phyloP scores from a whole-genome alignment of 2,329 filamentous ascomycete species.

The Calonectria ilicicola region DNA sequence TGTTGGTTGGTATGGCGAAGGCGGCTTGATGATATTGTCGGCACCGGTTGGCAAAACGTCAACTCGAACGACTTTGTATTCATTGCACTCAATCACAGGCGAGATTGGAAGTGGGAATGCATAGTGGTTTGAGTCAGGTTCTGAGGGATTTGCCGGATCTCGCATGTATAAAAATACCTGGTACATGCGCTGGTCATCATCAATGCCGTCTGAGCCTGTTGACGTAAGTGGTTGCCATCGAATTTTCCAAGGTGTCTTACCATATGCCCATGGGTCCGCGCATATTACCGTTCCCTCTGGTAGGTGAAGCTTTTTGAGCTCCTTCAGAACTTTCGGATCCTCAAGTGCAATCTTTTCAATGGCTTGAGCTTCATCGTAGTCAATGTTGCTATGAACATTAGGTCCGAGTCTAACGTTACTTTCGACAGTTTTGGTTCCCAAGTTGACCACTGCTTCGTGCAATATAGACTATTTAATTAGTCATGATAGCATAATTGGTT shows the following conservation, averaged over 20 bases:
- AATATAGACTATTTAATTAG: constrained; percentile 25
- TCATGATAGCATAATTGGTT: background rate
- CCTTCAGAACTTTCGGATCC: constrained; percentile 28
- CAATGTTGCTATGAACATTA: constrained; percentile 28
- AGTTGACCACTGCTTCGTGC: constrained; percentile 33
- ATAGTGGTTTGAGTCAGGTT: constrained; percentile 71
- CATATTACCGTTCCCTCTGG: constrained; percentile 33
- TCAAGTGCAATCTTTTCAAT: constrained; percentile 32
- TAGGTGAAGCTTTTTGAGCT: constrained; percentile 29
- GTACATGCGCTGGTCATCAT: constrained; percentile 34
- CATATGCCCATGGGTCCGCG: constrained; percentile 36
- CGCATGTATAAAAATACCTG: constrained; percentile 56
- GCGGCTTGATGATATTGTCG: constrained; percentile 56
- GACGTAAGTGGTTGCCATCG: background rate
- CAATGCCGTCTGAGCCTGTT: constrained; percentile 31
- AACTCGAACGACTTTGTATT: constrained; percentile 66
- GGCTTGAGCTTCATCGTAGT: constrained; percentile 32
- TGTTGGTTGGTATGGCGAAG: constrained; percentile 13
- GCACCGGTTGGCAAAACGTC: constrained; percentile 66
- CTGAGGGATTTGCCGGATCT: constrained; percentile 56
- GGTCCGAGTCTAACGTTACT: constrained; percentile 34
- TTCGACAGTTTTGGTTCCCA: constrained; percentile 26
- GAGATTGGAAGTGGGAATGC: constrained; percentile 70
- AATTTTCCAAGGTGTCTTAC: background rate
- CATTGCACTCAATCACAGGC: constrained; percentile 68